These are phyloP conservation scores for Hypoxylon perforatum DNA, from an alignment of 495 filamentous ascomycete species.

Conservation along the genomic window DNA sequence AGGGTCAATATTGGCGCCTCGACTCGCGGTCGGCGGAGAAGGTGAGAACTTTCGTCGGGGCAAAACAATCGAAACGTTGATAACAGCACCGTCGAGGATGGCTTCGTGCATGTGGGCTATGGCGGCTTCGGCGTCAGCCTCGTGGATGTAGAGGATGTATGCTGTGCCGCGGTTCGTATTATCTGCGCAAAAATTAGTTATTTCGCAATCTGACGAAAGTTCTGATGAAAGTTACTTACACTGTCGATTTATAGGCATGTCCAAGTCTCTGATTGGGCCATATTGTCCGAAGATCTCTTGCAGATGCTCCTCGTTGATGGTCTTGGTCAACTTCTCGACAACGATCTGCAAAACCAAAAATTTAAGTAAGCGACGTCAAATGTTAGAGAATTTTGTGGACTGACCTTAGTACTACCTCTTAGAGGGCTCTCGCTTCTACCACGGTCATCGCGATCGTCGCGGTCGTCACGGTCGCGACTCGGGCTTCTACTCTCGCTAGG, in stretches of 20 bases:
- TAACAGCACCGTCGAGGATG: constrained; percentile 85
- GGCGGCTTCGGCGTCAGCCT: constrained; percentile 84
- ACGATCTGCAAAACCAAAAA: constrained; percentile 73
- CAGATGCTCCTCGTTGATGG: constrained; percentile 88
- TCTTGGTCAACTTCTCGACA: constrained; percentile 95
- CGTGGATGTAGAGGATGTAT: constrained; percentile 85
- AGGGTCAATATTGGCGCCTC: constrained; percentile 61
- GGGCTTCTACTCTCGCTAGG: constrained; percentile 41
- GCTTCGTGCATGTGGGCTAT: constrained; percentile 99
- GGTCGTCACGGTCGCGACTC: constrained; percentile 42
- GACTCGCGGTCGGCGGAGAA: constrained; percentile 59
- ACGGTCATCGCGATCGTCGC: constrained; percentile 35
- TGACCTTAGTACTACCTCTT: constrained; percentile 51
- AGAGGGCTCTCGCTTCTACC: constrained; percentile 50
- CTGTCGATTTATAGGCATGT: constrained; percentile 86
- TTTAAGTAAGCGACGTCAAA: constrained; percentile 21
- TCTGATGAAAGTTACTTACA: constrained; percentile 64
- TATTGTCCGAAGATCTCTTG: constrained; percentile 92
- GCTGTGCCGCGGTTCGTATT: constrained; percentile 93
- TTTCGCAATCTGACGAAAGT: not conserved
- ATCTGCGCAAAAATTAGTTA: constrained; percentile 61
- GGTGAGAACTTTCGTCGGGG: constrained; percentile 76
- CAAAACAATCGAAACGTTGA: constrained; percentile 94
- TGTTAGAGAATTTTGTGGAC: constrained; percentile 17
- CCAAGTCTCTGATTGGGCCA: constrained; percentile 84